These are phyloP conservation scores for Blastocystis sp. DNA, from an alignment of 352 stramenopile genomes.

Conservation along the genomic window DNA sequence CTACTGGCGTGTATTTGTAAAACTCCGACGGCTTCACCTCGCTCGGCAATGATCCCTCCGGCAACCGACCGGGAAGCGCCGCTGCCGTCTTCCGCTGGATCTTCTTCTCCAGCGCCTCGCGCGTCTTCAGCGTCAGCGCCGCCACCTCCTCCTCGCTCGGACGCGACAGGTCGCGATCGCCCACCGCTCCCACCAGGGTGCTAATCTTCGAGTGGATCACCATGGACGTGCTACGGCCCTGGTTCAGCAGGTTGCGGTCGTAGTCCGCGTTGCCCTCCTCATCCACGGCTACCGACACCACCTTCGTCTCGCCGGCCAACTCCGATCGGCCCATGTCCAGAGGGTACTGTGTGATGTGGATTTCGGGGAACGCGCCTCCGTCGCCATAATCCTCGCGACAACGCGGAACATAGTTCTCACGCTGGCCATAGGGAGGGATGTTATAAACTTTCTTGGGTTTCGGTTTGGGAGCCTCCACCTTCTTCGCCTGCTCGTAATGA, in stretches of 20 bases:
- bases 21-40: slow-evolving; percentile 71
- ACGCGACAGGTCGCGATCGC: slow-evolving; percentile 64
- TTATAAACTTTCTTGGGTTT: slow-evolving; percentile 50
- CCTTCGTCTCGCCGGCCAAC: slow-evolving; percentile 68
- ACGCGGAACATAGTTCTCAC: slow-evolving; percentile 58
- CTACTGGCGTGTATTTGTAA: slow-evolving; percentile 67
- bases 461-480: slow-evolving; percentile 12
- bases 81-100: slow-evolving; percentile 77
- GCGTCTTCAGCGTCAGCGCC: slow-evolving; percentile 65
- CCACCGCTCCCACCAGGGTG: neutral
- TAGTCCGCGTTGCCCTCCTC: slow-evolving; percentile 74
- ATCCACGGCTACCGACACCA: slow-evolving; percentile 81
- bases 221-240: slow-evolving; percentile 71
- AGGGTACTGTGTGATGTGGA: slow-evolving; percentile 91
- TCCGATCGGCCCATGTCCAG: slow-evolving; percentile 79
- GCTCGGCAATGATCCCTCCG: slow-evolving; percentile 14
- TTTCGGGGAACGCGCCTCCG: slow-evolving; percentile 90
- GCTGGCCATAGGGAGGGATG: slow-evolving; percentile 56
- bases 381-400: slow-evolving; percentile 81
- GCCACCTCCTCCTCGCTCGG: slow-evolving; percentile 69
- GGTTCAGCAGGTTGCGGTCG: slow-evolving; percentile 89
- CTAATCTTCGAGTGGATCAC: slow-evolving; percentile 4
- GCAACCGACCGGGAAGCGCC: slow-evolving; percentile 15
- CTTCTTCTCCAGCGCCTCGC: slow-evolving; percentile 72
- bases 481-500: slow-evolving; percentile 35